Percentiles rank a stretch among this genome's conserved stretches.
Conservation (phyloP, 1,284 basidiomycete genomes). For the Pseudozyma tsukubaensis region DNA sequence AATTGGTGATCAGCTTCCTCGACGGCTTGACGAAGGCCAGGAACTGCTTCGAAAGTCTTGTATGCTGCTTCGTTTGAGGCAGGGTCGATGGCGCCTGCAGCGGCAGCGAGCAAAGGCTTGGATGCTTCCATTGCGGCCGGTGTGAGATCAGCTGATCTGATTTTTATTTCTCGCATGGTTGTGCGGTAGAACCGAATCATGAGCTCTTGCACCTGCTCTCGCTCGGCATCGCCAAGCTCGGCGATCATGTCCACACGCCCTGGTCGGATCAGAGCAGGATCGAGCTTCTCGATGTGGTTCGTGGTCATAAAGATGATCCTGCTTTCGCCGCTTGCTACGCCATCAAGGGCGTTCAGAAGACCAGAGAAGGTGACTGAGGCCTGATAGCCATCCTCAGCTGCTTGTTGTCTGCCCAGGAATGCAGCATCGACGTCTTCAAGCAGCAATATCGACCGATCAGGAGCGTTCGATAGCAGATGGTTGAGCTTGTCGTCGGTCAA, state of each 20-base stretch:
- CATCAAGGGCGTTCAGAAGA: slow-evolving; percentile 95
- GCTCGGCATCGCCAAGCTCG: slow-evolving; percentile 86
- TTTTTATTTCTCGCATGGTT: slow-evolving; percentile 38
- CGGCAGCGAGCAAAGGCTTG: slow-evolving; percentile 25
- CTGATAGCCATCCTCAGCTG: slow-evolving; percentile 63
- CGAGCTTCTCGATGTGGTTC: slow-evolving; percentile 80
- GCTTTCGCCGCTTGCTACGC: slow-evolving; percentile 90
- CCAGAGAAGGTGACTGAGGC: slow-evolving; percentile 93
- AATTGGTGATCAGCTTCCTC: slow-evolving; percentile 36
- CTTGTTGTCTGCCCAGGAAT: slow-evolving; percentile 73
- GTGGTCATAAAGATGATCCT: slow-evolving; percentile 99
- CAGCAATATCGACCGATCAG: slow-evolving; percentile 89
- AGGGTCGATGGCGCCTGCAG: slow-evolving; percentile 7
- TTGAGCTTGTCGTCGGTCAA: slow-evolving; percentile 96
- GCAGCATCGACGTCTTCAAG: slow-evolving; percentile 99
- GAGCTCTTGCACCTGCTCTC: slow-evolving; percentile 81
- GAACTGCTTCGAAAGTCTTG: slow-evolving; percentile 27
- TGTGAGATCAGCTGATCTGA: slow-evolving; percentile 19
- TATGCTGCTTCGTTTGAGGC: slow-evolving; percentile 7
- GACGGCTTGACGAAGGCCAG: slow-evolving; percentile 26
- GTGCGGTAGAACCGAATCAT: slow-evolving; percentile 84
- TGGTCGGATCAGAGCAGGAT: slow-evolving; percentile 92
- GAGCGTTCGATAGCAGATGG: slow-evolving; percentile 90
- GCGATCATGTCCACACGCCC: slow-evolving; percentile 90
- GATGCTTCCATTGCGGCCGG: slow-evolving; percentile 19